Conservation (phyloP, 2,329 filamentous ascomycete genomes). For the Verticillium nonalfalfae region DNA sequence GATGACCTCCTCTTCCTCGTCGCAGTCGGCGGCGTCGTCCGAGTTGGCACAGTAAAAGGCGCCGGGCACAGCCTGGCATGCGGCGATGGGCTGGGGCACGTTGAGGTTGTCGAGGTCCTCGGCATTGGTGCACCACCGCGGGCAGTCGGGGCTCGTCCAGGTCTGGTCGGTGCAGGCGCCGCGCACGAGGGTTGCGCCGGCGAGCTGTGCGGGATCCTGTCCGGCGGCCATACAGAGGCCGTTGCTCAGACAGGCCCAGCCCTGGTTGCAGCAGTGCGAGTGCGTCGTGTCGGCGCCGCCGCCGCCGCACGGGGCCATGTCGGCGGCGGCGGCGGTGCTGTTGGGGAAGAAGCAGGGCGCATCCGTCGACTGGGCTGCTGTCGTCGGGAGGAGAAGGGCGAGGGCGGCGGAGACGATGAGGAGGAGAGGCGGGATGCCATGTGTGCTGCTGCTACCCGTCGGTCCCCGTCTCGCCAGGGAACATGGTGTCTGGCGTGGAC, state of each 20-base stretch:
- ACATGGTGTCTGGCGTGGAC: not conserved
- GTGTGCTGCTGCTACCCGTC: not conserved
- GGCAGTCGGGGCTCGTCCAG: not conserved
- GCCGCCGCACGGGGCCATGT: not conserved
- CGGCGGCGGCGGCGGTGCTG: not conserved
- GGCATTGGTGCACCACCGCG: not conserved
- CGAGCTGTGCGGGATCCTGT: not conserved
- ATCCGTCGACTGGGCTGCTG: not conserved
- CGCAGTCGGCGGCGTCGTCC: not conserved
- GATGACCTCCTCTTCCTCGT: not conserved
- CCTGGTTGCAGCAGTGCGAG: slow-evolving; percentile 1
- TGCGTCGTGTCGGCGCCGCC: not conserved
- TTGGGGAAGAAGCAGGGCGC: not conserved
- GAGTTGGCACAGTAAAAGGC: not conserved
- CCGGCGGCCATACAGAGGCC: slow-evolving; percentile 1
- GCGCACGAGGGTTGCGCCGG: not conserved
- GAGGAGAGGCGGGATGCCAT: not conserved
- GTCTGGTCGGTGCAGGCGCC: not conserved
- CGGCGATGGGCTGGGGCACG: not conserved
- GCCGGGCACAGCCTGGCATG: not conserved
- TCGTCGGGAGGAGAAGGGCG: not conserved
- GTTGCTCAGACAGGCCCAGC: slow-evolving; percentile 1
- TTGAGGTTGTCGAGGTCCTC: slow-evolving; percentile 1
- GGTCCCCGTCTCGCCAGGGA: not conserved
- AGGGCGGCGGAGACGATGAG: not conserved